phyloP scores from a whole-genome alignment of 306 rosid genomes.

The Vicia villosa region DNA sequence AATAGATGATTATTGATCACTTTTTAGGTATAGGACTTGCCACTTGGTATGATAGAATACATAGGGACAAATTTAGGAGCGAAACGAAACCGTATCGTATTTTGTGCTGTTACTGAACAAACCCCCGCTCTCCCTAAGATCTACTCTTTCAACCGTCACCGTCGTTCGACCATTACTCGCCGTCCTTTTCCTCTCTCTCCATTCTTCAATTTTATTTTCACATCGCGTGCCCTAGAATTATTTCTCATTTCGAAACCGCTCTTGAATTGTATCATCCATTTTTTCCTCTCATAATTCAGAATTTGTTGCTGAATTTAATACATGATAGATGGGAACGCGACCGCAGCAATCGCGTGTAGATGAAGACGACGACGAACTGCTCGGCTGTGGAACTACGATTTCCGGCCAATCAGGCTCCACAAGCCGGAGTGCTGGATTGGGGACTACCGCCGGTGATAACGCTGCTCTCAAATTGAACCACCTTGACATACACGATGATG shows the following conservation, averaged over 20 bases:
- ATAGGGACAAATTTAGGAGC: background rate
- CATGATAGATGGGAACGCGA: slow-evolving; percentile 63
- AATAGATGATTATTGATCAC: too few relatives aligned
- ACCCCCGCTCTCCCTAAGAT: slow-evolving; percentile 7
- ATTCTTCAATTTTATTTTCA: background rate
- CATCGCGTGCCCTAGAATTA: slow-evolving; percentile 30
- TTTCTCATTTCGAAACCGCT: slow-evolving; percentile 1
- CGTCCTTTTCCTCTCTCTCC: background rate
- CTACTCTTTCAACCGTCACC: background rate
- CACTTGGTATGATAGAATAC: background rate
- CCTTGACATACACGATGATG: slow-evolving; percentile 79
- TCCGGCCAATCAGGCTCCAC: slow-evolving; percentile 85
- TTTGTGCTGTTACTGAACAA: background rate
- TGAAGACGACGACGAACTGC: slow-evolving; percentile 47
- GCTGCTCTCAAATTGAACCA: slow-evolving; percentile 60
- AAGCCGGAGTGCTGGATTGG: slow-evolving; percentile 79
- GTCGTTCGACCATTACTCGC: background rate
- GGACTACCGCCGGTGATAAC: slow-evolving; percentile 68
- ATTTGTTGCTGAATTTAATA: background rate
- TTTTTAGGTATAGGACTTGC: too few relatives aligned
- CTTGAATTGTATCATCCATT: background rate
- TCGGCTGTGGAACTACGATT: slow-evolving; percentile 53
- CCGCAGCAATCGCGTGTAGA: slow-evolving; percentile 58
- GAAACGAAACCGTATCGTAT: slow-evolving; percentile 25
- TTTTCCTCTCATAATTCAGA: background rate